These are phyloP conservation scores for Boletellus emodensis DNA, from an alignment of 768 basidiomycete genomes.

Conservation along the genomic window DNA sequence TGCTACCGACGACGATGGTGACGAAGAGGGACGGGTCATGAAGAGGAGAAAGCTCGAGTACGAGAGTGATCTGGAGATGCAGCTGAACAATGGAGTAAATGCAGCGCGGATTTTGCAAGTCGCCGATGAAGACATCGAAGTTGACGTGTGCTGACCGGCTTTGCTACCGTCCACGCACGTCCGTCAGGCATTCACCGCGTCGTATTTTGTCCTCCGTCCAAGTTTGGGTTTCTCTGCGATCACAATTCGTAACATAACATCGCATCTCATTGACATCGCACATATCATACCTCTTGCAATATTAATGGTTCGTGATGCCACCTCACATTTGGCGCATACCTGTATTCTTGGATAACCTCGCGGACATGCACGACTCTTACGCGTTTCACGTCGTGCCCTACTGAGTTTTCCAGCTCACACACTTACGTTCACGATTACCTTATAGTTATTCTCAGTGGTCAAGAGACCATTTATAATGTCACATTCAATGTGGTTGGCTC, in stretches of 20 bases:
- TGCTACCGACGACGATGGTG: slow-evolving; percentile 55
- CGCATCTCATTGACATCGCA: slow-evolving; percentile 14
- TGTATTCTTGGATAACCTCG: slow-evolving; percentile 21
- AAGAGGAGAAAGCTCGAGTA: slow-evolving; percentile 48
- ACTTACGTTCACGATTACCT: slow-evolving; percentile 17
- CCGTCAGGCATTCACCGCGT: neutral
- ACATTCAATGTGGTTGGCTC: neutral
- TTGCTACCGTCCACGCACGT: neutral
- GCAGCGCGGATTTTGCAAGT: slow-evolving; percentile 6
- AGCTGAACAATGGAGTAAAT: slow-evolving; percentile 1
- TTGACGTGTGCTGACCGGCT: slow-evolving; percentile 24
- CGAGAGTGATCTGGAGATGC: neutral
- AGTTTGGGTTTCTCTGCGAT: neutral
- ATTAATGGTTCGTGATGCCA: neutral
- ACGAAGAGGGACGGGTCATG: slow-evolving; percentile 46
- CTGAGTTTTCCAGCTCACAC: slow-evolving; percentile 1
- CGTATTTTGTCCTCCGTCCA: slow-evolving; percentile 4
- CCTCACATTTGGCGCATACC: slow-evolving; percentile 5
- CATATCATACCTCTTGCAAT: slow-evolving; percentile 19
- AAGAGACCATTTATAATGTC: slow-evolving; percentile 15
- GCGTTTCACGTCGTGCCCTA: slow-evolving; percentile 1
- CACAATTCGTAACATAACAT: slow-evolving; percentile 13
- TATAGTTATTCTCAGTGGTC: slow-evolving; percentile 16
- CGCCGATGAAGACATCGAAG: slow-evolving; percentile 28
- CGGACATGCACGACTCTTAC: slow-evolving; percentile 2